Evolutionary conservation across 305 asterid genomes (phyloP).

Genomic region (Andrographis paniculata): DNA sequence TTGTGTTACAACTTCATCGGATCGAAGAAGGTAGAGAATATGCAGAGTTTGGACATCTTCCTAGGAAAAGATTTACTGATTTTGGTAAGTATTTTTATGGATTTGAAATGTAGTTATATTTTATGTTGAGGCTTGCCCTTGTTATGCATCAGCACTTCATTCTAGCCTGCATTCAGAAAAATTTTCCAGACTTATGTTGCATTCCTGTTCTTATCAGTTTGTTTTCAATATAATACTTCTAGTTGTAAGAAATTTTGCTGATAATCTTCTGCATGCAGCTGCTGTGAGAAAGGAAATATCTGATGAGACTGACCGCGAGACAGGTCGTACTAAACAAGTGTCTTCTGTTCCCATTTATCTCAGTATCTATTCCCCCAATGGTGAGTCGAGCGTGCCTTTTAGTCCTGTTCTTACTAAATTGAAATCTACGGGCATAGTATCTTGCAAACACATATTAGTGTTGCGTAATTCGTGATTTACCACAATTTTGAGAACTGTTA

Average conservation of each 20-base stretch:
- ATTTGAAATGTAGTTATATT: neutral
- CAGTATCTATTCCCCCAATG: slow-evolving; percentile 84
- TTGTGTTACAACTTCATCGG: slow-evolving; percentile 90
- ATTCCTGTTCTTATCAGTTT: slow-evolving; percentile 3
- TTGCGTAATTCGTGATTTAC: neutral
- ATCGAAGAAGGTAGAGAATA: slow-evolving; percentile 81
- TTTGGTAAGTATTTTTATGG: slow-evolving; percentile 45
- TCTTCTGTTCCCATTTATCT: slow-evolving; percentile 92
- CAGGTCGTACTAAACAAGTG: slow-evolving; percentile 73
- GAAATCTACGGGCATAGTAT: too few relatives aligned
- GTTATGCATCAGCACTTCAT: slow-evolving; percentile 3
- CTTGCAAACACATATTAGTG: neutral
- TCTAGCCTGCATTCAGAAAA: slow-evolving; percentile 1
- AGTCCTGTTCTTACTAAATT: neutral
- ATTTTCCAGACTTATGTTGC: neutral
- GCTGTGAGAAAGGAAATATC: slow-evolving; percentile 89
- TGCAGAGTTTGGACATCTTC: slow-evolving; percentile 94
- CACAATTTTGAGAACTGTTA: too few relatives aligned
- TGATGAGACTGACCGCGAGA: slow-evolving; percentile 97
- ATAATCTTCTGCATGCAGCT: slow-evolving; percentile 36
- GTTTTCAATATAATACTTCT: slow-evolving; percentile 3
- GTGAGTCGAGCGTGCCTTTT: slow-evolving; percentile 28
- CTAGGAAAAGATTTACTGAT: slow-evolving; percentile 79
- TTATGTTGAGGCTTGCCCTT: too few relatives aligned
- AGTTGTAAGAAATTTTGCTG: slow-evolving; percentile 15